Percentiles rank a stretch among this genome's conserved stretches.
phyloP scores from a whole-genome alignment of 2,329 filamentous ascomycete genomes.

The Nigrograna mackinnonii region DNA sequence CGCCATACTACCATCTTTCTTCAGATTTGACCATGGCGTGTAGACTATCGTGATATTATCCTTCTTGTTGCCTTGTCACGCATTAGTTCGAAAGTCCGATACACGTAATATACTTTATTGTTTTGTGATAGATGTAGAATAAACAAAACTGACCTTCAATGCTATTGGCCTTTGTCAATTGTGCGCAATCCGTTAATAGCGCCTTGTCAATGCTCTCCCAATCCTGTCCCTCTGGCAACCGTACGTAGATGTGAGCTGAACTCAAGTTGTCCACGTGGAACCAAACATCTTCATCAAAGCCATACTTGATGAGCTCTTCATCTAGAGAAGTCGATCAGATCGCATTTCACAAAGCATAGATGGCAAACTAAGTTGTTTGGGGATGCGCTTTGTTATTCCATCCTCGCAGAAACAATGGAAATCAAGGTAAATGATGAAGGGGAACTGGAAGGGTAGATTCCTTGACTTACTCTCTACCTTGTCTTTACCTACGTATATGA shows the following conservation, averaged over 20 bases:
- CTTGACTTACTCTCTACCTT: conserved; percentile 96
- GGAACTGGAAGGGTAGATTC: too few relatives aligned
- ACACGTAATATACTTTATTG: not conserved
- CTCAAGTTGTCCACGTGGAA: conserved; percentile 98
- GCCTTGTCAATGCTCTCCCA: conserved; percentile 82
- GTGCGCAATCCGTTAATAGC: conserved; percentile 85
- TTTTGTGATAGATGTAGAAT: not conserved
- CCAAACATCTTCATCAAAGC: conserved; percentile 96
- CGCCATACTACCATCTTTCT: conserved; percentile 95
- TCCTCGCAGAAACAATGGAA: too few relatives aligned
- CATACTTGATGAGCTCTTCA: conserved; percentile 93
- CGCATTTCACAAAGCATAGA: too few relatives aligned
- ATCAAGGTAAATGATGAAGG: too few relatives aligned
- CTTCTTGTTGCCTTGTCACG: conserved; percentile 83
- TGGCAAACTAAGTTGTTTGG: too few relatives aligned
- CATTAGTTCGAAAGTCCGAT: too few relatives aligned
- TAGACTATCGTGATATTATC: conserved; percentile 97
- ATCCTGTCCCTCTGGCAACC: conserved; percentile 73
- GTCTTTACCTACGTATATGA: conserved; percentile 97
- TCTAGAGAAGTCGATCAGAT: conserved; percentile 57
- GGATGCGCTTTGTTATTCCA: too few relatives aligned
- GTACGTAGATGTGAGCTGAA: conserved; percentile 93
- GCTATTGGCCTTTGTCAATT: conserved; percentile 97
- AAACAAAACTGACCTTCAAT: conserved; percentile 72
- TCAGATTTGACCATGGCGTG: conserved; percentile 95